Evolutionary conservation across 805 yeast genomes (phyloP).

Genomic region (Jamesozyma hellenica): DNA sequence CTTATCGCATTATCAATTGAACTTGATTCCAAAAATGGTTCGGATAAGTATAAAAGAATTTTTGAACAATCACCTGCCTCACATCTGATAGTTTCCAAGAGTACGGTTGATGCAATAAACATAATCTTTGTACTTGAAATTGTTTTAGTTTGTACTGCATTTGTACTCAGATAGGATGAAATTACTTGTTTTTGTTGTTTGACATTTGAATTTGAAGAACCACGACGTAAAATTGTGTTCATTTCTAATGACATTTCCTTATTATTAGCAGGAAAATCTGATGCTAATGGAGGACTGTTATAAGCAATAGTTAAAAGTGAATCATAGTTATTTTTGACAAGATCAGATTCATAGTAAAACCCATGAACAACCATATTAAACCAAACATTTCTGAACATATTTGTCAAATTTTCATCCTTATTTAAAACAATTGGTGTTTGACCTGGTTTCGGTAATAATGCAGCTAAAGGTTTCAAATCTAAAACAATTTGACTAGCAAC

Average conservation of each 20-base stretch:
- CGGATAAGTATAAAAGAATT: conserved; percentile 70
- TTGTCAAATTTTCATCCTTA: conserved; percentile 39
- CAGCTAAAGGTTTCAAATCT: conserved; percentile 65
- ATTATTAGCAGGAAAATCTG: conserved; percentile 68
- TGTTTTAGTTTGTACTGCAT: conserved; percentile 41
- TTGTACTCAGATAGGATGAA: conserved; percentile 29
- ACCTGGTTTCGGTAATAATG: conserved; percentile 51
- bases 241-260: conserved; percentile 88
- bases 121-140: conserved; percentile 69
- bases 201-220: conserved; percentile 72
- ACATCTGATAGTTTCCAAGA: conserved; percentile 72
- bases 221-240: conserved; percentile 82
- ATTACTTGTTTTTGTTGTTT: conserved; percentile 62
- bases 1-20: conserved; percentile 63
- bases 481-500: conserved; percentile 60
- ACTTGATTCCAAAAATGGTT: conserved; percentile 64
- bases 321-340: conserved; percentile 37
- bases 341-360: conserved; percentile 48
- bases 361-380: conserved; percentile 91
- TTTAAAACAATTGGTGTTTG: conserved; percentile 33
- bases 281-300: conserved; percentile 79
- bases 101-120: conserved; percentile 74
- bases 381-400: conserved; percentile 82
- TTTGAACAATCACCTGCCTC: conserved; percentile 73
- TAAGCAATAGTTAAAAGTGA: conserved; percentile 67